phyloP scores from a whole-genome alignment of 1,284 basidiomycete species.

The Apiotrichum veenhuisii region DNA sequence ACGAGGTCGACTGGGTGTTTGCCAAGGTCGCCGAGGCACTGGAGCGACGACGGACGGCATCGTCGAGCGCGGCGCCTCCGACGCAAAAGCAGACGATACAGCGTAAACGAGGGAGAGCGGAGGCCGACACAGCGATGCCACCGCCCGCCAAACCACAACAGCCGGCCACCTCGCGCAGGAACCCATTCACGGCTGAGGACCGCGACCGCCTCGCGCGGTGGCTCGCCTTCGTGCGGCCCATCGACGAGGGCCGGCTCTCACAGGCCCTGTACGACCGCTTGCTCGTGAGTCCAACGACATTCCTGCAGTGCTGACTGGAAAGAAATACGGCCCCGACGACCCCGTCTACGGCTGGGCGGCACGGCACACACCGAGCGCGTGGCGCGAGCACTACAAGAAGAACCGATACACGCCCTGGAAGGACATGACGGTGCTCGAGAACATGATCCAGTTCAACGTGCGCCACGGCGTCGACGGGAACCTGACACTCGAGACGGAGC shows the following conservation, averaged over 20 bases:
- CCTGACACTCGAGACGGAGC: not conserved
- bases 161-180: not conserved
- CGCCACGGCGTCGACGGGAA: conserved; percentile 1
- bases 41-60: not conserved
- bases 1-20: not conserved
- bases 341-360: conserved; percentile 1
- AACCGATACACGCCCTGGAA: conserved; percentile 3
- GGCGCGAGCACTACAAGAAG: conserved; percentile 22
- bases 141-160: too few species aligned
- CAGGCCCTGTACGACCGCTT: conserved; percentile 10
- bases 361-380: conserved; percentile 14
- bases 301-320: not conserved
- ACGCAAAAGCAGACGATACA: not conserved
- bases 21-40: not conserved
- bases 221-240: conserved; percentile 6
- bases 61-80: not conserved
- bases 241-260: conserved; percentile 5
- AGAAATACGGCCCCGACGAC: not conserved
- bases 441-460: conserved; percentile 14
- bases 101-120: not conserved
- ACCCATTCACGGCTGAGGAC: conserved; percentile 14
- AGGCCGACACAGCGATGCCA: too few species aligned
- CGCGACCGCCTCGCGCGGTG: conserved; percentile 22
- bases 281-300: conserved; percentile 6
- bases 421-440: conserved; percentile 15